Evolutionary conservation across 2,329 filamentous ascomycete species (phyloP), one percentile per base, ranked within the genome.

Genomic region (Alternaria novae-zelandiae): DNA sequence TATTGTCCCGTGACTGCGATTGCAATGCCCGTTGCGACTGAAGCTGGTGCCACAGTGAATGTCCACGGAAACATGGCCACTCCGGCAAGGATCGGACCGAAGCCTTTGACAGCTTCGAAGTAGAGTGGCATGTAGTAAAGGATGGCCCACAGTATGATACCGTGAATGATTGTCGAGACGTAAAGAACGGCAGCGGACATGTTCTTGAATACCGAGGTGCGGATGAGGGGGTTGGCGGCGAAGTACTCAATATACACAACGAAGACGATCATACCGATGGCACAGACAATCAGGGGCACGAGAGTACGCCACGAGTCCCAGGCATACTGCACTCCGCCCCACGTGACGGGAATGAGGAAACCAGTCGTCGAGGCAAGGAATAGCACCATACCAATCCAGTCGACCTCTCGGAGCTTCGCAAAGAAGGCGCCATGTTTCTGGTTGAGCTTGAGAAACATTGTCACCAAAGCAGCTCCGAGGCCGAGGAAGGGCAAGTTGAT

Each of bases 251-350:
- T 88, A 69, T 86, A 90, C 23, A 85, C 77, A 10, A 82, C 80
- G 70, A 89, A 89, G 7, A 70, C 79, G 3, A 84, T 68, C 4
- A 91, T 75, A 2, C 86, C 84, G 1, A 80, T 75, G 0, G 80
- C 72, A 2, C 89, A 89, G 9, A 91, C 43, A 4, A 88, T 74
- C 13, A 92, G 78, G 0, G 89, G 90, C 1, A 89, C 83, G 2
- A 92, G 79, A 0, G 88, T 89, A 2, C 84, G 83, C 84, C 86
- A 90, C 4, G 84, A 88, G 47, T 80, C 74, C 90, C 90, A 92
- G 0, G 83, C 71, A 72, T 90, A 91, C 79, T 89, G 86, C 9
- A 90, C 83, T 41, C 89, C 89, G 10, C 89, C 90, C 83, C 88
- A 89, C 3, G 88, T 89, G 5, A 91, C 73, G 0, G 87, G 86